These are phyloP conservation scores for Phytophthora ramorum DNA, from an alignment of 352 stramenopile genomes.

Conservation along the genomic window DNA sequence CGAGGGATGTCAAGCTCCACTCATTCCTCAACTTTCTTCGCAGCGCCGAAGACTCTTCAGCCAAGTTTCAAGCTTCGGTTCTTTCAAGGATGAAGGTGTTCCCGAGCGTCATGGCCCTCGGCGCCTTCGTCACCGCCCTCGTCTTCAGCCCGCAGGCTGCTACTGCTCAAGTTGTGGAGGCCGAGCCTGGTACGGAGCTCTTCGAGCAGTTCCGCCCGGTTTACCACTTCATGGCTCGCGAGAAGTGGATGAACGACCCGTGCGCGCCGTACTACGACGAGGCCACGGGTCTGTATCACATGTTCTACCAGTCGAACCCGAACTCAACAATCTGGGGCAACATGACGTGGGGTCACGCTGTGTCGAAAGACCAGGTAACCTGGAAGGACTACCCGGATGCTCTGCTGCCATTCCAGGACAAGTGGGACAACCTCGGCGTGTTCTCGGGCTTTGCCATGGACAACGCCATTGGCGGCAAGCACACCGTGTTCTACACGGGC, in stretches of 20 bases:
- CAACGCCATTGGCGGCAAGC: constrained; percentile 67
- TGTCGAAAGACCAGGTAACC: constrained; percentile 74
- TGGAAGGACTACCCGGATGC: constrained; percentile 75
- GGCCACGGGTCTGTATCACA: constrained; percentile 64
- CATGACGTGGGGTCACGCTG: constrained; percentile 82
- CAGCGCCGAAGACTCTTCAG: constrained; percentile 1
- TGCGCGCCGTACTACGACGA: constrained; percentile 54
- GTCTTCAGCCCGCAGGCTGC: constrained; percentile 21
- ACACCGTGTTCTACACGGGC: constrained; percentile 75
- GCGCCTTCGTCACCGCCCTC: constrained; percentile 21
- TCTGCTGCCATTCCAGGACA: constrained; percentile 56
- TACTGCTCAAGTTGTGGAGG: constrained; percentile 20
- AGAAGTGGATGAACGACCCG: constrained; percentile 62
- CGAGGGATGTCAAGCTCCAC: constrained; percentile 12
- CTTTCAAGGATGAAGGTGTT: constrained; percentile 8
- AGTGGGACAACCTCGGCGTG: constrained; percentile 74
- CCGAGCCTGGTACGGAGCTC: constrained; percentile 13
- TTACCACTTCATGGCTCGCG: constrained; percentile 68
- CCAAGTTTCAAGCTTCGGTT: constrained; percentile 12
- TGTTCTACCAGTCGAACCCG: constrained; percentile 76
- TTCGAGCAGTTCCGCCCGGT: constrained; percentile 68
- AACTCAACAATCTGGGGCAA: constrained; percentile 64
- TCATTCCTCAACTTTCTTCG: constrained; percentile 19
- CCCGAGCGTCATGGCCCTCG: constrained; percentile 22
- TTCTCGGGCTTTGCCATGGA: constrained; percentile 74